Base-by-base conservation (phyloP, 2,329 filamentous ascomycete genomes). In the Sporothrix brunneoviolacea region DNA sequence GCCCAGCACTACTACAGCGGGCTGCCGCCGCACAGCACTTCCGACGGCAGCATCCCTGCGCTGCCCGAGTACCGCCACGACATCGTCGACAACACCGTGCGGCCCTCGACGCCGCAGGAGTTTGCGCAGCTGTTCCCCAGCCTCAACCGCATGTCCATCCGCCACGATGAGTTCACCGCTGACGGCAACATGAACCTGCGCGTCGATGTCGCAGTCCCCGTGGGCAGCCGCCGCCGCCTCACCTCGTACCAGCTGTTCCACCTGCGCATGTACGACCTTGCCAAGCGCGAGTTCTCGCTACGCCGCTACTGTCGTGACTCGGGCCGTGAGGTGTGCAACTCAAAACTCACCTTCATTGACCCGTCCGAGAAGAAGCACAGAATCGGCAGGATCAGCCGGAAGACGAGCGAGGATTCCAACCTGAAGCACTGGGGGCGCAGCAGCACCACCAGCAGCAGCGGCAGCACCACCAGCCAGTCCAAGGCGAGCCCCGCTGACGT, bases 141-240 rank as follows among this genome's bases (percentile, higher is more conserved):
- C 8, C 78, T 84, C 58, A 82, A 89, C 64, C 80, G 87, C 50
- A 71, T 97, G 47, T 80, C 81, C 32, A 89, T 98, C 62, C 82
- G 86, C 24, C 91, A 97, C 64, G 93, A 97, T 64, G 89, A 96
- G 67, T 82, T 88, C 43, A 93, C 90, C 0, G 70, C 84, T 4
- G 91, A 98, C 64, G 91, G 91, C 32, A 95, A 96, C 73, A 94
- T 96, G 89, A 97, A 97, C 64, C 76, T 98, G 51, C 84, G 91
- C 28, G 77, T 97, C 52, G 91, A 95, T 64, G 91, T 88, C 6
- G 74, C 86, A 55, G 79, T 88, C 40, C 75, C 77, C 22, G 77
- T 42, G 8, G 51, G 50, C 43, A 40, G 78, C 36, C 79, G 79
- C 56, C 79, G 82, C 55, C 81, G 82, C 59, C 79, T 86, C 60